Evolutionary conservation across 352 stramenopile genomes (phyloP), one percentile per base, ranked within the genome.

Genomic region (Blastocystis sp.): DNA sequence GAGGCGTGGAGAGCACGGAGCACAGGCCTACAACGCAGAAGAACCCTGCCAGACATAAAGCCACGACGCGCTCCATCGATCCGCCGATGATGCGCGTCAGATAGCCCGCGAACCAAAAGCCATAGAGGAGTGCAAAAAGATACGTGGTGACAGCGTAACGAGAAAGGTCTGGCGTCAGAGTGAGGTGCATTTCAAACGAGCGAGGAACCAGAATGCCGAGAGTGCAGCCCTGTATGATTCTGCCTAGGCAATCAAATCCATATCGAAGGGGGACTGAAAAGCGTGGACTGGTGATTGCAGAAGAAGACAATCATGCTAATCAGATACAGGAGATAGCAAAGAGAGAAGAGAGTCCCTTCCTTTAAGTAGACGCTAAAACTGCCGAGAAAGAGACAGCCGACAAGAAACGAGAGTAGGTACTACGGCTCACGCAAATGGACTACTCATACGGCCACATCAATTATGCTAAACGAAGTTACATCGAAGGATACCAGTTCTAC

Each of bases 401-500:
- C 40, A 11, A 74, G 17, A 48, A 74, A 74, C 10, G 24, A 43
- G 40, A 9, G 10, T n/a, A 74, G 21, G 34, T 74, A 74, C 64
- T 74, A 74, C n/a, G 34, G 14, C 7, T 68, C 7, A 68, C 10
- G 24, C 24, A 10, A 4, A 68, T 10, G 61, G 3, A 17, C 10
- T 28, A 28, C 10, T 34, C 10, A 17, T 28, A 68, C 61, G 21
- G 61, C 10, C 10, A 68, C n/a, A 24, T 68, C 48, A 17, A 14
- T 57, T 7, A 17, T 17, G 14, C 14, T 14, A 14, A 57, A 57
- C 14, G 48, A 57, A 57, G 48, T 57, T n/a, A 74, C 17, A 11
- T 74, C 40, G 34, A 74, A 74, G 14, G 64, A 54, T 24, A 74
- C 17, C 7, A 74, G 28, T 14, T 74, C 64, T 74, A 74, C 24